Evolutionary conservation across 176 grass and related monocot genomes (phyloP), one percentile per base, ranked within the genome.

Genomic region (Metroxylon sagu): DNA sequence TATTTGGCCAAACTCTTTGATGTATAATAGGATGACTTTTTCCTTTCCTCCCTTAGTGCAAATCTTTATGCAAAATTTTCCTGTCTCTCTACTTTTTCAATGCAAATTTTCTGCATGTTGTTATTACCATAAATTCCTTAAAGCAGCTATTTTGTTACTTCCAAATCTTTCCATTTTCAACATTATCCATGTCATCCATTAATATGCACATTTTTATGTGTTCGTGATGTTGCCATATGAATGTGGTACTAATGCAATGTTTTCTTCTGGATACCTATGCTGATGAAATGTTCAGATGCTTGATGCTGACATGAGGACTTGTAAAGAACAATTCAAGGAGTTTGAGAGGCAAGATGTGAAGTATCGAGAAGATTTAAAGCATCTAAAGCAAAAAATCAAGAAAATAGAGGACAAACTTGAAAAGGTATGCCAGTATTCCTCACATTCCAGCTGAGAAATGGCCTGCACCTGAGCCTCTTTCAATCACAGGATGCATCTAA

Each of bases 291-390:
- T 73, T 55, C 62, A 98, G 87, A 79, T 83, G 19, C 81, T 98
- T 60, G 93, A 92, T 52, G 83, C 75, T 67, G 77, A 85, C 16
- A 91, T 92, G 87, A 88, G 83, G 72, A 26, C 56, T 12, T 98
- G 93, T 74, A 88, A 92, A 68, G 93, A 98, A 66, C 81, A 85
- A 16, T 98, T 90, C 72, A 98, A 98, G 65, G 84, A 82, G 69
- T 88, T 85, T 78, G 93, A 98, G 64, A 83, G 83, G 53, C 77
- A 78, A 18, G 87, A 98, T 70, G 84, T 98, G 70, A 90, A 91
- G 65, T 64, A 92, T 21, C 71, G 77, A 67, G 93, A 98, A 62
- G 84, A 98, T 84, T 60, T 88, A 48, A 98, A 98, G 19, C 93
- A 98, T 78, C 76, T 85, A 16, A 80, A 91, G 64, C 87, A 88